phyloP scores from a whole-genome alignment of 192 early-diverging fungal species.

The Helicostylum pulchrum region DNA sequence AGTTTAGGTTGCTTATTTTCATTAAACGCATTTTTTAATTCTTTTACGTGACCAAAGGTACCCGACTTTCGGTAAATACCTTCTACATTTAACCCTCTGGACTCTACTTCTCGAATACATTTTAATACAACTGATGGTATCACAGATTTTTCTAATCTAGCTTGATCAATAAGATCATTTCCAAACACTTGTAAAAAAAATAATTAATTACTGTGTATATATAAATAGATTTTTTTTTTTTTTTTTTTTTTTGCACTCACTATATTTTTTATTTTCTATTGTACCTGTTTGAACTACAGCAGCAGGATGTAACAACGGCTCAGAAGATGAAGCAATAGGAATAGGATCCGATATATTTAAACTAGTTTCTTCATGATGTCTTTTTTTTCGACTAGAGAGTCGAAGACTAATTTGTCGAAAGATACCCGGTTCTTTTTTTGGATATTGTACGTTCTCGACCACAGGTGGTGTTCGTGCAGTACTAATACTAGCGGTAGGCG shows the following conservation, averaged over 20 bases:
- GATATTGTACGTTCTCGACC: no score
- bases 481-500: no score
- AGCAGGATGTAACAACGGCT: slow-evolving; percentile 6
- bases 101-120: slow-evolving; percentile 70
- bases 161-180: slow-evolving; percentile 52
- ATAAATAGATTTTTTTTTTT: background rate
- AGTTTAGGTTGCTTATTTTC: slow-evolving; percentile 46
- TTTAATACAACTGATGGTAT: slow-evolving; percentile 68
- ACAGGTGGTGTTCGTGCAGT: no score
- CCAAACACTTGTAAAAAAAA: slow-evolving; percentile 52
- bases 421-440: slow-evolving; percentile 6
- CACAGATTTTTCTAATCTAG: slow-evolving; percentile 47
- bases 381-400: background rate
- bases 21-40: slow-evolving; percentile 60
- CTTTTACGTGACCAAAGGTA: slow-evolving; percentile 59
- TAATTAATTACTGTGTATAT: background rate
- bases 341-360: background rate
- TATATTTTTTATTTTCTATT: slow-evolving; percentile 1
- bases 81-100: slow-evolving; percentile 58
- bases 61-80: slow-evolving; percentile 82
- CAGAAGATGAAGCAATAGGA: background rate
- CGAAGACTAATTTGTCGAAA: slow-evolving; percentile 7
- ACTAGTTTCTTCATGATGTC: background rate
- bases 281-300: background rate
- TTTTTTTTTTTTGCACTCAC: background rate